Base-by-base conservation (phyloP, 108 stramenopile species). In the Licmophora abbreviata region DNA sequence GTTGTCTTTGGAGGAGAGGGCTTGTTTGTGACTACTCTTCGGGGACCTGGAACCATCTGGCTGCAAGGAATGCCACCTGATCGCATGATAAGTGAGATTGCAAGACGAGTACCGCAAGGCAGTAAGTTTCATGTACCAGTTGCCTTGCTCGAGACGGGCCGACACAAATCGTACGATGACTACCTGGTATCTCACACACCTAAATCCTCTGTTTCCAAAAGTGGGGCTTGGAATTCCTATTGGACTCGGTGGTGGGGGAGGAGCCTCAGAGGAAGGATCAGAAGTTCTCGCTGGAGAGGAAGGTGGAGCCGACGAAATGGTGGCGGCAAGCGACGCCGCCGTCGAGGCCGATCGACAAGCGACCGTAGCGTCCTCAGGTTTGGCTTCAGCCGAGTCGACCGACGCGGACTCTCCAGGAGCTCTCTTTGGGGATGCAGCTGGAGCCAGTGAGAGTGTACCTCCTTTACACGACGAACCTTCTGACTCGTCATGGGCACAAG, bases 1-100 rank as follows among this genome's bases (percentile, higher is more conserved):
- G 88, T 68, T 24, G 57, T 93, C 67, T 93, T 93, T 71, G 92
- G 92, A 29, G 88, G 88, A 3, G 88, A 90, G 55, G 92, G 88
- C 6, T 41, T 93, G 15, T 93, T 93, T 63, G 51, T 93, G 10
- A 85, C 92, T 14, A 77, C 83, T 20, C 66, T 93, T 31, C 76
- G 54, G 17, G 92, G 92, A 27, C 91, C 91, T 1, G 81, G 81
- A 2, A 53, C 44, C 5, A 79, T 88, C 6, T 89, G 85, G 79
- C 66, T 93, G 4, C 92, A 93, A 54, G 83, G 88, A 14, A 66
- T 88, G 69, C 92, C 92, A n/a, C 76, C 88, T n/a, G 88, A 93
- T 63, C 74, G 92, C 1, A 89, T 89, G 83, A 85, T 89, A 62
- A 76, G 74, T 28, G 83, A 81, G 59, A 93, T 93, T 48, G 87